Evolutionary conservation across 164 flowering plant genomes (phyloP).

Genomic region (Nymphaea colorata): DNA sequence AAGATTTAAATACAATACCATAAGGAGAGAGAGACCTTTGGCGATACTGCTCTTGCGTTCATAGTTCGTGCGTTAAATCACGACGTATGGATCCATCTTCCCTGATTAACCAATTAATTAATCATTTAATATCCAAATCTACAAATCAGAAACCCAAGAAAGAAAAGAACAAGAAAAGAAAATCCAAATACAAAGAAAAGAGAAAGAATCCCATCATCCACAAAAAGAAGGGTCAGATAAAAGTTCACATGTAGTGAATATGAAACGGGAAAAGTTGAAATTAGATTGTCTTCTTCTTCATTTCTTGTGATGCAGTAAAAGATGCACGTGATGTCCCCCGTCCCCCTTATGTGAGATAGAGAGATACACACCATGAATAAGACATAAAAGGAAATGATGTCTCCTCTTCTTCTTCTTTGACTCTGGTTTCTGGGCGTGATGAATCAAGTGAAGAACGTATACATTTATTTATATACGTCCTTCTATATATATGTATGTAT

Average conservation of each 20-base stretch:
- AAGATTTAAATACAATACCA: not conserved
- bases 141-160: not conserved
- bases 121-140: not conserved
- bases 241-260: no score
- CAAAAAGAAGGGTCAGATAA: not conserved
- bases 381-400: not conserved
- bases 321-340: not conserved
- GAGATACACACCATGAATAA: not conserved
- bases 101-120: conserved; percentile 15
- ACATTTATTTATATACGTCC: no score
- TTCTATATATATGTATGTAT: no score
- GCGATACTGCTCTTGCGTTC: conserved; percentile 49
- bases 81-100: conserved; percentile 51
- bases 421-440: no score
- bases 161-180: not conserved
- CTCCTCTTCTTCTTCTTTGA: conserved; percentile 1
- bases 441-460: no score
- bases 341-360: not conserved
- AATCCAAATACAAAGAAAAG: no score
- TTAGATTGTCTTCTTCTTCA: no score
- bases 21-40: conserved; percentile 22
- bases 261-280: no score
- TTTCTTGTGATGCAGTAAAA: no score
- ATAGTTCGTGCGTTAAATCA: conserved; percentile 41
- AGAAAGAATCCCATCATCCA: no score